Evolutionary conservation across 495 filamentous ascomycete species (phyloP).

Genomic region (Annulohypoxylon moriforme): DNA sequence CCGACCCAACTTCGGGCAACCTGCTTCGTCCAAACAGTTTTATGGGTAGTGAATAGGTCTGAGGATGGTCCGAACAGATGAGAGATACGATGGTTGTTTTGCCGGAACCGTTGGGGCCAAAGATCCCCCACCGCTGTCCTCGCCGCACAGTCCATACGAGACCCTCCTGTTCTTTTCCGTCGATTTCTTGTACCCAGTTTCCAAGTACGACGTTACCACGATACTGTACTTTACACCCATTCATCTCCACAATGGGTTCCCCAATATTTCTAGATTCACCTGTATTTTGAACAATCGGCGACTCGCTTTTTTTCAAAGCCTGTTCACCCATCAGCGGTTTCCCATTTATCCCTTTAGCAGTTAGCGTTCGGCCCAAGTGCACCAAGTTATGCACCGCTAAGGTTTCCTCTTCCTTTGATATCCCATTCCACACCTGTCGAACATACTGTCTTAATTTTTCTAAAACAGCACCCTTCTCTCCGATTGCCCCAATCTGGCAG

Average conservation of each 20-base stretch:
- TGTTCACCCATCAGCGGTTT: slow-evolving; percentile 47
- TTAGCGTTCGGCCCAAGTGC: slow-evolving; percentile 63
- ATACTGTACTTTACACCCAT: slow-evolving; percentile 82
- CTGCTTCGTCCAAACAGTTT: slow-evolving; percentile 84
- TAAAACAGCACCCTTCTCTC: slow-evolving; percentile 66
- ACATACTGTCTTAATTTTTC: slow-evolving; percentile 58
- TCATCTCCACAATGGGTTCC: slow-evolving; percentile 85
- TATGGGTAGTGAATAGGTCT: slow-evolving; percentile 89
- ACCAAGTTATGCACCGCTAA: slow-evolving; percentile 59
- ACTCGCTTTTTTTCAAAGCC: slow-evolving; percentile 14
- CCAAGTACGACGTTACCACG: slow-evolving; percentile 80
- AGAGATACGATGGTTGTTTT: slow-evolving; percentile 95
- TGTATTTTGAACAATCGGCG: neutral
- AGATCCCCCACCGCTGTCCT: slow-evolving; percentile 89
- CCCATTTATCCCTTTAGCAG: slow-evolving; percentile 57
- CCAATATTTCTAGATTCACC: slow-evolving; percentile 41
- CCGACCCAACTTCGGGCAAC: slow-evolving; percentile 72
- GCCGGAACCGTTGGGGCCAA: slow-evolving; percentile 89
- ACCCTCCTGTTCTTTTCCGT: slow-evolving; percentile 63
- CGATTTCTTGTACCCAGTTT: slow-evolving; percentile 73
- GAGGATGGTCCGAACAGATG: slow-evolving; percentile 94
- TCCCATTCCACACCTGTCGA: slow-evolving; percentile 51
- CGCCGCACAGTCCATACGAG: slow-evolving; percentile 84
- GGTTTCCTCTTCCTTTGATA: slow-evolving; percentile 48
- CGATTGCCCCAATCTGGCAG: slow-evolving; percentile 67